Evolutionary conservation across 345 rosid species (phyloP).

Genomic region (Camelina sativa): DNA sequence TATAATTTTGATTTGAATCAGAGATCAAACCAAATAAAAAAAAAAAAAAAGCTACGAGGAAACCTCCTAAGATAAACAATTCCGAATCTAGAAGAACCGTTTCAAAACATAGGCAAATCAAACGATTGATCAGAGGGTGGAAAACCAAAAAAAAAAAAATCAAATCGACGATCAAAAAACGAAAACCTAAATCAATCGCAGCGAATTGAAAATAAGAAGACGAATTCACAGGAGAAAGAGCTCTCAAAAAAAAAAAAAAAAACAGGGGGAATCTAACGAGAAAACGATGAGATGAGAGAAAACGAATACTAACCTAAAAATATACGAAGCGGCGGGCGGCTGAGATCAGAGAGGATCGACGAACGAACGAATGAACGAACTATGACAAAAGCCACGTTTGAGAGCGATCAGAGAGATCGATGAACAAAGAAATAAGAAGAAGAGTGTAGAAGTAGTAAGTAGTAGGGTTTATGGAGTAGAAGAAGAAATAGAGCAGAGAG

Average conservation of each 20-base stretch:
- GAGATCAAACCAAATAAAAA: neutral
- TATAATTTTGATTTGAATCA: neutral
- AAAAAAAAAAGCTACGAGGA: neutral
- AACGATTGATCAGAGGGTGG: neutral
- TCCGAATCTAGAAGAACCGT: conserved; percentile 2
- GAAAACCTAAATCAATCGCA: neutral
- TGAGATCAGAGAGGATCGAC: too few relatives aligned
- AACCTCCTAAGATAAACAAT: neutral
- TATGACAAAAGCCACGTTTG: neutral
- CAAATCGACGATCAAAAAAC: too few relatives aligned
- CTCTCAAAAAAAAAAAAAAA: too few relatives aligned
- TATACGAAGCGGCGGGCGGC: too few relatives aligned
- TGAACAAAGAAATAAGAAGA: neutral
- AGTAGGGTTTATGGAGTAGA: neutral
- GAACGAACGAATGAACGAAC: too few relatives aligned
- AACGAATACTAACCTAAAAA: too few relatives aligned
- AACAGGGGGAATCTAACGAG: too few relatives aligned
- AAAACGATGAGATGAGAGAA: too few relatives aligned
- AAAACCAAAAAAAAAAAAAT: too few relatives aligned
- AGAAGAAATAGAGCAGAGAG: neutral
- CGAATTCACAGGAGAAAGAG: too few relatives aligned
- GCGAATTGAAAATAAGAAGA: too few relatives aligned
- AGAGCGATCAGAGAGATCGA: conserved; percentile 8
- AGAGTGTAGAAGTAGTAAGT: conserved; percentile 5
- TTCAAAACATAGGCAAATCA: neutral